A percentile compares a stretch with the other conserved stretches of the same genome.
phyloP scores from a whole-genome alignment of 2,329 filamentous ascomycete genomes.

The Curvularia hawaiiensis region DNA sequence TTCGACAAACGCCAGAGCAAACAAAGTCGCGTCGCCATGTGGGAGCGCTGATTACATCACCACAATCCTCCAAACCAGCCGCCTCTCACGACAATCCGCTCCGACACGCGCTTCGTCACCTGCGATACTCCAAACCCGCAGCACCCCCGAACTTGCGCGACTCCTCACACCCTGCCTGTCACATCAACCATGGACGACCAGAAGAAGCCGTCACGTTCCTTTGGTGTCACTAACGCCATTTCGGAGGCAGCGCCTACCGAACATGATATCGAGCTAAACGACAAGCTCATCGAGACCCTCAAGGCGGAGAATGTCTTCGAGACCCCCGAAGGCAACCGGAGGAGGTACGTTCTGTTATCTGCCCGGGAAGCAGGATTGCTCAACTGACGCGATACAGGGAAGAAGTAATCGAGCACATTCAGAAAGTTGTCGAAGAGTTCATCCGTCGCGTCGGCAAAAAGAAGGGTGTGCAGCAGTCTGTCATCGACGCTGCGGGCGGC shows the following conservation, averaged over 20 bases:
- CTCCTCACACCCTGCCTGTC: conserved; percentile 10
- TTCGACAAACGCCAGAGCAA: conserved; percentile 15
- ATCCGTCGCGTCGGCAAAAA: conserved; percentile 78
- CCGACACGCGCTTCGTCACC: conserved; percentile 20
- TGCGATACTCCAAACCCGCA: conserved; percentile 24
- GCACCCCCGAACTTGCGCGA: conserved; percentile 28
- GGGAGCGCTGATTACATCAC: conserved; percentile 29
- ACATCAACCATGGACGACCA: conserved; percentile 39
- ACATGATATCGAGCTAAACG: conserved; percentile 76
- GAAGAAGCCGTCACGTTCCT: conserved; percentile 43
- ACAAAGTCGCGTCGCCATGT: conserved; percentile 39
- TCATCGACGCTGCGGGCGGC: conserved; percentile 83
- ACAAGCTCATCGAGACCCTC: conserved; percentile 80
- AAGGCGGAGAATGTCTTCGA: conserved; percentile 93
- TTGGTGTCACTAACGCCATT: conserved; percentile 84
- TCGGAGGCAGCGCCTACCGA: conserved; percentile 77
- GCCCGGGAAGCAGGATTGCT: neutral
- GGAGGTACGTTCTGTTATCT: conserved; percentile 65
- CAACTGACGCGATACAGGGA: conserved; percentile 57
- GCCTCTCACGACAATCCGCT: conserved; percentile 20
- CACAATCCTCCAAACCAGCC: conserved; percentile 5
- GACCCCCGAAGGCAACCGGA: conserved; percentile 77
- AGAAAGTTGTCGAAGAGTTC: conserved; percentile 83
- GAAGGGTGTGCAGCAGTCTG: conserved; percentile 74
- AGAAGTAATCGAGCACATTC: conserved; percentile 75